Evolutionary conservation across 2,329 filamentous ascomycete species (phyloP), one percentile per base, ranked within the genome.

Genomic region (Trichophyton rubrum): DNA sequence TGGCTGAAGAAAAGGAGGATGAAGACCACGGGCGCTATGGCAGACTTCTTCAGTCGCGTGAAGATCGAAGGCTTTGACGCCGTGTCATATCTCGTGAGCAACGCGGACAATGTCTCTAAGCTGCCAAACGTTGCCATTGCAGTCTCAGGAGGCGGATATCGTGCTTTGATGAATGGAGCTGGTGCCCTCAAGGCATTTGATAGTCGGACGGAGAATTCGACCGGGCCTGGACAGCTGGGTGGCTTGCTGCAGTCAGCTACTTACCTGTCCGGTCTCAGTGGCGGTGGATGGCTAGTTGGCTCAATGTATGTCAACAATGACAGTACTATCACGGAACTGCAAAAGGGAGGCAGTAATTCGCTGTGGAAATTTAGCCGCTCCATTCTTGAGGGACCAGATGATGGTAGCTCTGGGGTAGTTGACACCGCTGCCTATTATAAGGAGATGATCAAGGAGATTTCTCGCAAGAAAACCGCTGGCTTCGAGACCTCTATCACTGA

Each of bases 221-320:
- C 83, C 0, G 74, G 68, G 6, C 68, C 75, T 2, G 88, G 88
- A 3, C 87, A 90, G 56, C 78, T 96, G 24, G 88, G 90, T 58
- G 90, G 90, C 3, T 75, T 95, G 64, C 77, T 96, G 63, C 90
- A 96, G 75, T 81, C 87, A 2, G 75, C 88, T 0, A 95, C 89
- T 0, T 96, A 95, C 69, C 72, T 95, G 11, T 80, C 89, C 1
- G 90, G 89, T 7, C 78, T 95, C 2, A 92, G 88, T 6, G 90
- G 90, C 33, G 90, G 90, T 59, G 84, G 85, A 58, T 95, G 90
- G 90, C 78, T 95, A 17, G 82, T 95, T 3, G 88, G 89, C n/a
- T 89, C 86, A 60, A 77, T 95, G 8, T 91, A 83, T 62, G 77
- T 84, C 67, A 85, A 86, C 71, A 95, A 95, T 75, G 95, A 90